These are phyloP conservation scores for Pseudoscleropodium purum DNA, from an alignment of 225 moss, liverwort and hornwort species.

Conservation along the genomic window DNA sequence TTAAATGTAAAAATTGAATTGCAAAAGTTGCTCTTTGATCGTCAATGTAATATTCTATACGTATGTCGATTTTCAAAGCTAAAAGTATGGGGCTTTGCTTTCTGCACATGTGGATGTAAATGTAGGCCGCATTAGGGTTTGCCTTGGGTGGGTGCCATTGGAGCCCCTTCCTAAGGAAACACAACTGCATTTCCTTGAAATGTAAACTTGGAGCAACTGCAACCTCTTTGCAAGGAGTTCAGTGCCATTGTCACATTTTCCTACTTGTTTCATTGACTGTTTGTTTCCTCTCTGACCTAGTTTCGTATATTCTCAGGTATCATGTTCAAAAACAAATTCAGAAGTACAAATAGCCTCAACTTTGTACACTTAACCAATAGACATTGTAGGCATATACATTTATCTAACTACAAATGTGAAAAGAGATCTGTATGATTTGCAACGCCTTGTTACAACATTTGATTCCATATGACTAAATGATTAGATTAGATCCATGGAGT, in stretches of 20 bases:
- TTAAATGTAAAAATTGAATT: not conserved
- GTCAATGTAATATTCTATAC: not conserved
- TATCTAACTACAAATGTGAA: not conserved
- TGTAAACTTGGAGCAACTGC: slow-evolving; percentile 32
- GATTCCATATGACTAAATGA: not conserved
- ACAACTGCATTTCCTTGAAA: slow-evolving; percentile 69
- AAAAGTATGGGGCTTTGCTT: not conserved
- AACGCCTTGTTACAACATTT: not conserved
- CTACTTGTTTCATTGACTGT: not conserved
- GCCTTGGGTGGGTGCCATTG: slow-evolving; percentile 94
- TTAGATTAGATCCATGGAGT: not conserved
- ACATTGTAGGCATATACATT: slow-evolving; percentile 46
- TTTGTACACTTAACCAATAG: slow-evolving; percentile 80
- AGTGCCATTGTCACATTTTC: not conserved
- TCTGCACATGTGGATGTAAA: slow-evolving; percentile 74
- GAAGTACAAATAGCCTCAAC: slow-evolving; percentile 88
- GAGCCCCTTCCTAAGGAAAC: slow-evolving; percentile 71
- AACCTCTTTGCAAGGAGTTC: not conserved
- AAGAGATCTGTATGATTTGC: not conserved
- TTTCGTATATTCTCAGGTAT: slow-evolving; percentile 50
- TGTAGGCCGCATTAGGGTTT: slow-evolving; percentile 85
- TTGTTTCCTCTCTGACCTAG: not conserved
- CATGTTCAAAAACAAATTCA: slow-evolving; percentile 84
- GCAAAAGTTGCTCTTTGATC: not conserved
- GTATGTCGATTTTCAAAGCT: not conserved